Evolutionary conservation across 768 basidiomycete genomes (phyloP), one percentile per base, ranked within the genome.

Genomic region (Amanita polypyramis): DNA sequence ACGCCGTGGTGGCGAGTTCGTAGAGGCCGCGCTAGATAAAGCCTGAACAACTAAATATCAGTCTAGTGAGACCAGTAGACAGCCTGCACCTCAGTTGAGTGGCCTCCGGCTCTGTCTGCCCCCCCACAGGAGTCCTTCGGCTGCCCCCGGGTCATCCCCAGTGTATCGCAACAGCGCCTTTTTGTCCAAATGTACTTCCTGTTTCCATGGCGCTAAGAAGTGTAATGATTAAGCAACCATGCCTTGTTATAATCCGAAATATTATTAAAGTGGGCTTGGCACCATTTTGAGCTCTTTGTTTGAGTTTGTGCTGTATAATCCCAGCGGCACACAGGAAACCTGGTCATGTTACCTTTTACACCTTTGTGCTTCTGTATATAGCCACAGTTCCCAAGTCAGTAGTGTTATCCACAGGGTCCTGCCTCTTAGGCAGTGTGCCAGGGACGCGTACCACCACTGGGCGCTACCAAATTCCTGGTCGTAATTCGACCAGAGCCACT

Each of bases 161-260:
- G 15, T 25, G 17, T 44, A 20, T 44, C 27, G 6, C 17, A 44
- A 44, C 21, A 15, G 15, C 32, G 29, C 32, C 43, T 15, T 44
- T 19, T 14, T 44, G 5, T 14, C 25, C 41, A 11, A 19, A 14
- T 21, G 9, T 33, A 4, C 33, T 33, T 4, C 43, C 11, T 33
- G 43, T 45, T 45, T 45, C 43, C 43, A 45, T 45, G 43, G 15
- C 43, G 17, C 29, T 20, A 20, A 17, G 14, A n/a, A 42, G 23
- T 27, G 15, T 23, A 12, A 5, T 9, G 9, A 27, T 4, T 8
- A 25, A 12, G 25, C 7, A 27, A 4, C 25, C 25, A 27, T 27
- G 25, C 25, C 7, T 38, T 38, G 19, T 20, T 38, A 38, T 19
- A 20, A 11, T 17, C 17, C 17, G 35, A 36, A 36, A 36, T 17